Evolutionary conservation across 805 yeast genomes (phyloP).

Genomic region (Phaffomyces opuntiae): DNA sequence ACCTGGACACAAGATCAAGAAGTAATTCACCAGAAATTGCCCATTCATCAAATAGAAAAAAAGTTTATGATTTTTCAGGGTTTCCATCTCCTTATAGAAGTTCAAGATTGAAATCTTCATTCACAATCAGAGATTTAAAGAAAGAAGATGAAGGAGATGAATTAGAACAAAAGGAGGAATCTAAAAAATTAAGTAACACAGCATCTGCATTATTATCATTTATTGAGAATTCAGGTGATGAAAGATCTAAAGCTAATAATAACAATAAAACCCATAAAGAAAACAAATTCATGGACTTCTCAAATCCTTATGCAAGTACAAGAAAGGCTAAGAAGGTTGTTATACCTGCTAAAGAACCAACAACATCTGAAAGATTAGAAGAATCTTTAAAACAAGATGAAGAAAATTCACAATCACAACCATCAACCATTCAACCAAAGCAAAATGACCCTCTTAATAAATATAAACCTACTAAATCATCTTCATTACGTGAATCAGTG

Average conservation of each 20-base stretch:
- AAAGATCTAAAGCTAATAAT: slow-evolving; percentile 1
- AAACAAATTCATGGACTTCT: slow-evolving; percentile 16
- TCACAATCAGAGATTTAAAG: slow-evolving; percentile 4
- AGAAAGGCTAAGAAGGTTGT: slow-evolving; percentile 6
- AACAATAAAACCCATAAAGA: background rate
- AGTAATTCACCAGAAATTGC: background rate
- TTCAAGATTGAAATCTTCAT: slow-evolving; percentile 21
- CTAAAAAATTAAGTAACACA: slow-evolving; percentile 35
- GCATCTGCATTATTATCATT: slow-evolving; percentile 44
- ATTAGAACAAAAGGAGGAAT: slow-evolving; percentile 5
- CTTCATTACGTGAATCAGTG: slow-evolving; percentile 29
- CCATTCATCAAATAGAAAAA: slow-evolving; percentile 17
- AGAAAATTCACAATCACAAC: background rate
- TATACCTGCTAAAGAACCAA: slow-evolving; percentile 6
- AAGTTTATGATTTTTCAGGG: slow-evolving; percentile 31
- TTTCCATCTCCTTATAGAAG: slow-evolving; percentile 34
- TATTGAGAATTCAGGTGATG: slow-evolving; percentile 26
- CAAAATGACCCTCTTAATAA: slow-evolving; percentile 1
- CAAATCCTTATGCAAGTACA: slow-evolving; percentile 36
- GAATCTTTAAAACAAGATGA: slow-evolving; percentile 10
- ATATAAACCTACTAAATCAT: slow-evolving; percentile 22
- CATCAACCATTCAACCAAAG: background rate
- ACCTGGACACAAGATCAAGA: slow-evolving; percentile 3
- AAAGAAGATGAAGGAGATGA: background rate
- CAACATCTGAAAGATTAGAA: slow-evolving; percentile 19